Percentiles rank a stretch among this genome's conserved stretches.
phyloP scores from a whole-genome alignment of 2,329 filamentous ascomycete species.

The Chrysoporthe puriensis region DNA sequence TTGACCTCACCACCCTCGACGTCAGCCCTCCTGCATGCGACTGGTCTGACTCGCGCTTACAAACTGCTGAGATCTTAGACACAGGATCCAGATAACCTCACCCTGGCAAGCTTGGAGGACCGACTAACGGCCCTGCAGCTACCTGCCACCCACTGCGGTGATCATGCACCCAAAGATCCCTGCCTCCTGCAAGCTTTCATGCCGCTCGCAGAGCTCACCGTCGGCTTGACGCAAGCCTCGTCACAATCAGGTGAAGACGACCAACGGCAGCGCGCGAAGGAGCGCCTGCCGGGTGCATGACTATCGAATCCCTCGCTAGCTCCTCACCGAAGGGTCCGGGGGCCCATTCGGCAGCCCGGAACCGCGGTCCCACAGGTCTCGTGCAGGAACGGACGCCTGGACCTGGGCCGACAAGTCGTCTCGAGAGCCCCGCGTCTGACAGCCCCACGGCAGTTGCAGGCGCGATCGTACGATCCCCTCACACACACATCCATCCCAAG shows the following conservation, averaged over 20 bases:
- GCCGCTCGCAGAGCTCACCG: neutral
- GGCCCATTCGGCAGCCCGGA: neutral
- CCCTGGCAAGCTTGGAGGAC: constrained; percentile 1
- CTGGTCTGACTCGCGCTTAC: constrained; percentile 19
- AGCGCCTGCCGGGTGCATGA: neutral
- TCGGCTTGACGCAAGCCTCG: constrained; percentile 27
- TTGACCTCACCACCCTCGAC: constrained; percentile 13
- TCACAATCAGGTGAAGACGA: constrained; percentile 18
- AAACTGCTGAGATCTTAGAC: constrained; percentile 18
- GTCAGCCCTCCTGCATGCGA: constrained; percentile 9
- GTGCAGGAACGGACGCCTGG: neutral
- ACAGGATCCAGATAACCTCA: constrained; percentile 6
- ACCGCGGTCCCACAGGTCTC: constrained; percentile 5
- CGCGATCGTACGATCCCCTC: constrained; percentile 18
- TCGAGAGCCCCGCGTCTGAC: constrained; percentile 21
- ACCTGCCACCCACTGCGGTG: constrained; percentile 10
- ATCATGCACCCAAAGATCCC: constrained; percentile 19
- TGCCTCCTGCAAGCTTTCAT: constrained; percentile 18
- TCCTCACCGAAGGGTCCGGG: constrained; percentile 2
- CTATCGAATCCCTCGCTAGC: constrained; percentile 3
- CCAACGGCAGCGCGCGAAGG: neutral
- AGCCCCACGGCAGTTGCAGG: constrained; percentile 23
- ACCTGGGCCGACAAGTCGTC: constrained; percentile 4
- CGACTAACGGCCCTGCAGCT: constrained; percentile 22
- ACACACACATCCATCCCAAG: constrained; percentile 11